Conservation (phyloP, 495 filamentous ascomycete genomes). For the Penicillium ochrochloron region DNA sequence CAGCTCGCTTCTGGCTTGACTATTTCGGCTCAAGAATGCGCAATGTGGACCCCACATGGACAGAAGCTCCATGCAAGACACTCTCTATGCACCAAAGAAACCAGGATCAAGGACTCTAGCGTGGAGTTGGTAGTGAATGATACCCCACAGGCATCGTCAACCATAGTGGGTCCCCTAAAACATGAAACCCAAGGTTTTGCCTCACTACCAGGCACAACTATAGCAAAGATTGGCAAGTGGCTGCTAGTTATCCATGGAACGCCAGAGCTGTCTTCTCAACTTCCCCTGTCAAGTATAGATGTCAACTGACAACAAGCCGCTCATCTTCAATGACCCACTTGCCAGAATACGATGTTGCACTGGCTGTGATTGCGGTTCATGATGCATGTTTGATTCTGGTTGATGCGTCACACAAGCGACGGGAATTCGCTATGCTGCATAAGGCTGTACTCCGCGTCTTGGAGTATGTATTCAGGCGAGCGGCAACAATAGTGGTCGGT, state of each 20-base stretch:
- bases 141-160: constrained; percentile 22
- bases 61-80: background rate
- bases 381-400: background rate
- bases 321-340: constrained; percentile 15
- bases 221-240: constrained; percentile 5
- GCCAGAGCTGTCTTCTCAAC: constrained; percentile 13
- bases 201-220: background rate
- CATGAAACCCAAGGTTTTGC: background rate
- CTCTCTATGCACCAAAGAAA: constrained; percentile 16
- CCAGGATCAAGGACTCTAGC: constrained; percentile 20
- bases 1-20: background rate
- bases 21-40: background rate
- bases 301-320: constrained; percentile 1
- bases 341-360: constrained; percentile 13
- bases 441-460: constrained; percentile 7
- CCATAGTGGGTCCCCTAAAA: constrained; percentile 14
- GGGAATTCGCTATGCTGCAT: background rate
- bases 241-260: constrained; percentile 7
- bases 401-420: background rate
- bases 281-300: constrained; percentile 14
- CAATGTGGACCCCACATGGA: constrained; percentile 24
- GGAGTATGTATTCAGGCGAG: background rate
- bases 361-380: background rate
- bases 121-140: constrained; percentile 7
- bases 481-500: background rate